These are phyloP conservation scores for Colletotrichum orbiculare DNA, from an alignment of 2,329 filamentous ascomycete species.

Conservation along the genomic window DNA sequence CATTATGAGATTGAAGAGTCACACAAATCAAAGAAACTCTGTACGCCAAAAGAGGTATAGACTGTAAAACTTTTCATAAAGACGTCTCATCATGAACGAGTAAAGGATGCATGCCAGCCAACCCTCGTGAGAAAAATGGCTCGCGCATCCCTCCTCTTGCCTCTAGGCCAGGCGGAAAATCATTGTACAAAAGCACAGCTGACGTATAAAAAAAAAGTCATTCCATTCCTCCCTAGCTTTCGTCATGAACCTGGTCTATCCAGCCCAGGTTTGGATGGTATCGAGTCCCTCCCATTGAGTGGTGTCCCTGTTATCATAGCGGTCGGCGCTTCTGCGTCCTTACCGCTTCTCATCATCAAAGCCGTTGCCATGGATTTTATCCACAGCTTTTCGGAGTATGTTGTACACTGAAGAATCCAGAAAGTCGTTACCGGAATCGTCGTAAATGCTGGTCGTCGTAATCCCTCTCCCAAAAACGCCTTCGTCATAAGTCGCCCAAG, in stretches of 20 bases:
- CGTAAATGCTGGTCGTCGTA: slow-evolving; percentile 36
- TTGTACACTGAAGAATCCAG: slow-evolving; percentile 35
- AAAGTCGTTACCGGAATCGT: slow-evolving; percentile 36
- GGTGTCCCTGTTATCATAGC: slow-evolving; percentile 29
- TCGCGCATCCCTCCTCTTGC: not conserved
- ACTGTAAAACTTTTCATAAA: slow-evolving; percentile 23
- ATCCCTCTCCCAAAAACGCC: slow-evolving; percentile 28
- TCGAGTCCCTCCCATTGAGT: slow-evolving; percentile 23
- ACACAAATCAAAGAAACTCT: not conserved
- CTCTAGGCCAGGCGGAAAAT: slow-evolving; percentile 12
- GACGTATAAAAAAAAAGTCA: slow-evolving; percentile 16
- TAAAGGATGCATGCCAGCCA: slow-evolving; percentile 1
- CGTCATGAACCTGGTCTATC: slow-evolving; percentile 24
- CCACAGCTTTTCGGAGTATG: slow-evolving; percentile 34
- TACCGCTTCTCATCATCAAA: slow-evolving; percentile 33
- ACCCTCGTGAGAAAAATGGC: not conserved
- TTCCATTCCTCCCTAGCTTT: not conserved
- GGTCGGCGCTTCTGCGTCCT: slow-evolving; percentile 24
- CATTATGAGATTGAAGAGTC: not conserved
- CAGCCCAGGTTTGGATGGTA: slow-evolving; percentile 29
- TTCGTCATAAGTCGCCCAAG: slow-evolving; percentile 27
- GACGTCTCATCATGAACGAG: slow-evolving; percentile 21
- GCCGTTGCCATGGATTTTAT: slow-evolving; percentile 32
- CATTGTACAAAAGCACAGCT: slow-evolving; percentile 23
- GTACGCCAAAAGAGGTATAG: slow-evolving; percentile 10